These are phyloP conservation scores for Oryza australiensis DNA, from an alignment of 176 grass and related monocot genomes.

Conservation along the genomic window DNA sequence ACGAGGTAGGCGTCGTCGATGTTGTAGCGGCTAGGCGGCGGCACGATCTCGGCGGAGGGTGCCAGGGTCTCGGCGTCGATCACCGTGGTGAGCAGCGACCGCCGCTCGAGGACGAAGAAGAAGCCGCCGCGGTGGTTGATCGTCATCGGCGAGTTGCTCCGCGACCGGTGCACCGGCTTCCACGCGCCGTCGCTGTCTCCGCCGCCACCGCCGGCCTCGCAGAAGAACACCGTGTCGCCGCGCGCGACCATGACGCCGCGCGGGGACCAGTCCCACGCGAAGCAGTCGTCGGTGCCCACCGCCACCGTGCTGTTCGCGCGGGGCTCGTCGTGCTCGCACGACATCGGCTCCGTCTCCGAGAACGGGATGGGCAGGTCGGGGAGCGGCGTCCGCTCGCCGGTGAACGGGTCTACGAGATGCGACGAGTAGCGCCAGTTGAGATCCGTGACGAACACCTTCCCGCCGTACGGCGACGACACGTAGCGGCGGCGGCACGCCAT, in stretches of 20 bases:
- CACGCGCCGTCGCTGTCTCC: background rate
- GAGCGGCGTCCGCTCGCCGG: slow-evolving; percentile 13
- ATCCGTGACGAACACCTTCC: slow-evolving; percentile 28
- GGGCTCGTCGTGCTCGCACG: background rate
- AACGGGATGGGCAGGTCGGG: slow-evolving; percentile 40
- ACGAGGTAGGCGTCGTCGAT: slow-evolving; percentile 1
- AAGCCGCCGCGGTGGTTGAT: slow-evolving; percentile 30
- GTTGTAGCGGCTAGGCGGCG: background rate
- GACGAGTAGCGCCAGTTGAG: slow-evolving; percentile 32
- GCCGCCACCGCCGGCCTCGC: background rate
- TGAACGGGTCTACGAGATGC: slow-evolving; percentile 38
- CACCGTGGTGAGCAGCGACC: background rate
- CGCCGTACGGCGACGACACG: slow-evolving; percentile 23
- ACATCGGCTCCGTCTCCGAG: slow-evolving; percentile 27
- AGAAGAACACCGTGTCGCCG: slow-evolving; percentile 48
- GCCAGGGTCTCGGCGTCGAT: slow-evolving; percentile 3
- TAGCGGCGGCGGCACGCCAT: slow-evolving; percentile 5
- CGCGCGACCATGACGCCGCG: slow-evolving; percentile 15
- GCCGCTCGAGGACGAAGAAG: slow-evolving; percentile 35
- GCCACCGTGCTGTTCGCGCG: background rate
- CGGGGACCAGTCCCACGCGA: slow-evolving; percentile 53
- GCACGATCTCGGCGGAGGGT: background rate
- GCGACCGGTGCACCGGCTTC: slow-evolving; percentile 25
- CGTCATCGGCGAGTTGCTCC: slow-evolving; percentile 11
- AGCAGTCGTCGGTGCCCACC: slow-evolving; percentile 17